Base-by-base conservation (phyloP, 768 basidiomycete genomes). In the Xanthoconium stramineum region DNA sequence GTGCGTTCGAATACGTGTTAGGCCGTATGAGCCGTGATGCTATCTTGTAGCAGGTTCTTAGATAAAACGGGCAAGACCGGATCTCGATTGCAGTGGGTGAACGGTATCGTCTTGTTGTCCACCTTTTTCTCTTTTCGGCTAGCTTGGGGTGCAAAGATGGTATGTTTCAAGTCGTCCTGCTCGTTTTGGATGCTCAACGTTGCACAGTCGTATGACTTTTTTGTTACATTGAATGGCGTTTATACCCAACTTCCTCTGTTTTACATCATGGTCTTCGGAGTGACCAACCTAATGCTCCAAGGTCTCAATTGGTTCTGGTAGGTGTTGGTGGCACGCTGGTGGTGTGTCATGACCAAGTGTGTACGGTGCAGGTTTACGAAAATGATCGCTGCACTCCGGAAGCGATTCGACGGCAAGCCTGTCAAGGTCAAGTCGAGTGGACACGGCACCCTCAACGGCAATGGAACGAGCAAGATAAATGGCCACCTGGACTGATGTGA, bases 261-360 rank as follows among this genome's bases (percentile, higher is more conserved):
- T 30, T 83, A 85, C 55, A 65, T 81, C 15, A 40, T 78, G 36
- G 71, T 83, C 20, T 87, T 83, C 53, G 78, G 79, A 2, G 42
- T 66, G 6, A 88, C 84, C 17, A 91, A 90, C 64, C 54, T 88
- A 35, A 64, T 84, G 35, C 75, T 94, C 11, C 85, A 91, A 62
- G 75, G 77, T 5, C 75, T 95, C 24, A 95, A 94, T 69, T 84
- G 85, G 78, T 77, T 86, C 63, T 93, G 91, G 90, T 91, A 46
- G n/a, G 80, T 71, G n/a, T 33, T 15, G 19, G 36, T 37, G 40
- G 30, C 20, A 39, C 13, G 29, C 12, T 36, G 50, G 15, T 46
- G 13, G 20, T 48, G 36, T 15, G n/a, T 7, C 47, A 11, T 47
- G n/a, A 13, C 44, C 54, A 52, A 51, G 19, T 11, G 17, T 50